A percentile compares a stretch with the other conserved stretches of the same genome.
These are phyloP conservation scores for Aspergillus sp. DNA, from an alignment of 2,329 filamentous ascomycete species.

Conservation along the genomic window DNA sequence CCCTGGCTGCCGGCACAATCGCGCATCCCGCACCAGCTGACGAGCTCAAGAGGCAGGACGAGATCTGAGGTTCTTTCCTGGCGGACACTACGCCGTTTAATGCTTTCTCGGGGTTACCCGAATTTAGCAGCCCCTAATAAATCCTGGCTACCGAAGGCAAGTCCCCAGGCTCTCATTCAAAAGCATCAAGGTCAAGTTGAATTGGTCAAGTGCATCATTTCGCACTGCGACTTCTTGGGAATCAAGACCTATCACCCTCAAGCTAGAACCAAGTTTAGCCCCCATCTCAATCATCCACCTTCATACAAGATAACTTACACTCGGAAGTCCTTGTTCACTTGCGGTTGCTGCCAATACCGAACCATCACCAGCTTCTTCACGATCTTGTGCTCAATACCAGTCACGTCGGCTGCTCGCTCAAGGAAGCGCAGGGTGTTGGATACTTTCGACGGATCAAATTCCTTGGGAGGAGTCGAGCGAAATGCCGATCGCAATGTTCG, in stretches of 20 bases:
- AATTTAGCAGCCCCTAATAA: conserved; percentile 7
- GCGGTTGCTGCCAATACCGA: conserved; percentile 34
- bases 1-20: no score
- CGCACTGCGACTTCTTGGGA: conserved; percentile 21
- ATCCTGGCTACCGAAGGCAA: conserved; percentile 27
- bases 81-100: no score
- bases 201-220: conserved; percentile 30
- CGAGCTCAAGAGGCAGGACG: no score
- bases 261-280: conserved; percentile 17
- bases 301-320: conserved; percentile 17
- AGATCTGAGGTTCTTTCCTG: no score
- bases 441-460: conserved; percentile 33
- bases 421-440: conserved; percentile 40
- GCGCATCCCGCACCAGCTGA: no score
- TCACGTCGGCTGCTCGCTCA: conserved; percentile 28
- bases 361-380: conserved; percentile 37
- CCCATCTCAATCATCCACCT: conserved; percentile 5
- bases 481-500: conserved; percentile 36
- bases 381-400: conserved; percentile 39
- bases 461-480: conserved; percentile 24
- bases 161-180: conserved; percentile 41
- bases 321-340: conserved; percentile 20
- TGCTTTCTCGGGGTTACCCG: neutral
- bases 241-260: conserved; percentile 19
- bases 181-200: conserved; percentile 36